Base-by-base conservation (phyloP, 2,329 filamentous ascomycete genomes). In the Pseudocercospora pini-densiflorae region DNA sequence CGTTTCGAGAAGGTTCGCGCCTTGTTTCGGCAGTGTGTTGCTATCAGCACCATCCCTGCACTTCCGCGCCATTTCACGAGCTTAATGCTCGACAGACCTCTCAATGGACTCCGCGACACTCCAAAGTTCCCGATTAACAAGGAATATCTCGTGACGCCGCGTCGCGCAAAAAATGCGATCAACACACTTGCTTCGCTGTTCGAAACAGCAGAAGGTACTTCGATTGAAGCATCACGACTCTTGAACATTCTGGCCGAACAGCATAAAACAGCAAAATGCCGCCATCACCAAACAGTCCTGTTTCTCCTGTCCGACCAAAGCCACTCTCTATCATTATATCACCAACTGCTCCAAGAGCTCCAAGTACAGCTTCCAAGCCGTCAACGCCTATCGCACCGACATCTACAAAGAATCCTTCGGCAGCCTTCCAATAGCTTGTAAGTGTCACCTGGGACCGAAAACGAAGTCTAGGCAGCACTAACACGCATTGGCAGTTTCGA, bases 241-340 rank as follows among this genome's bases (percentile, higher is more conserved):
- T 33, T 19, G 27, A 6, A 31, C 4, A 29, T 21, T 10, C 24
- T 31, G 16, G 23, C 5, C 16, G 27, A n/a, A 31, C 27, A 55
- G 27, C 51, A 51, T 51, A 55, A 58, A 33, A 23, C 31, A 16
- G 33, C 54, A 58, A 36, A 14, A 58, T 58, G 55, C 29, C 29
- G 7, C 55, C 55, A 23, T 4, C 55, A 2, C 31, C 55, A 10
- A 16, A 19, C 3, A 2, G 2, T 23, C 55, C 55, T 24, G 23
- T 14, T 16, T 5, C 27, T 3, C 31, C 19, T n/a, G 16, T 23
- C 31, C 55, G 55, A 58, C 55, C 55, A 19, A 58, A 58, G 55
- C n/a, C 55, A 19, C 55, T 58, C 55, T 58, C 55, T 16, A 58
- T 58, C n/a, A 19, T 58, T 19, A 58, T 58, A 31, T 2, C 55